Conservation (phyloP, 2,329 filamentous ascomycete species). For the Nannizziopsis arthrosporioides region DNA sequence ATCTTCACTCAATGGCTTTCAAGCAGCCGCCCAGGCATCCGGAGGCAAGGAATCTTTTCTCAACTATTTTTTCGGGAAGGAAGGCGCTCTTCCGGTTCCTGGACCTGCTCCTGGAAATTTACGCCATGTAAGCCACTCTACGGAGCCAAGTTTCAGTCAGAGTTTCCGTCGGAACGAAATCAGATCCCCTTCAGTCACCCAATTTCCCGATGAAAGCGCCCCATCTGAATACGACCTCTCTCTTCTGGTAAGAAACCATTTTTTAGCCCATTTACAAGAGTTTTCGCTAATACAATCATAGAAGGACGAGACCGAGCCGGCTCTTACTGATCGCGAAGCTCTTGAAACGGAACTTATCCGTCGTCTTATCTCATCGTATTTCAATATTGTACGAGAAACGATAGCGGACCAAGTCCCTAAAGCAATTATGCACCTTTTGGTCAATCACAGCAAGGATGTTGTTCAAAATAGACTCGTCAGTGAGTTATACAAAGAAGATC, state of each 20-base stretch:
- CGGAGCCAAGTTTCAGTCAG: constrained; percentile 71
- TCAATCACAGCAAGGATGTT: constrained; percentile 96
- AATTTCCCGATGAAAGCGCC: constrained; percentile 32
- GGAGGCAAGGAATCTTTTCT: constrained; percentile 81
- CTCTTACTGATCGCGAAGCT: constrained; percentile 86
- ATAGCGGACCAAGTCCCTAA: constrained; percentile 98
- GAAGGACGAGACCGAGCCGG: constrained; percentile 55
- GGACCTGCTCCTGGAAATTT: constrained; percentile 34
- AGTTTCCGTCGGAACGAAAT: constrained; percentile 60
- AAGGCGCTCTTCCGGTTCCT: constrained; percentile 49
- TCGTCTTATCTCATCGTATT: constrained; percentile 93
- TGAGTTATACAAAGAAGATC: constrained; percentile 80
- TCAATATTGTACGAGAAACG: constrained; percentile 97
- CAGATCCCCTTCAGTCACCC: constrained; percentile 36
- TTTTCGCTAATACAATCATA: constrained; percentile 17
- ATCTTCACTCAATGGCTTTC: constrained; percentile 53
- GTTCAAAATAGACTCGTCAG: constrained; percentile 95
- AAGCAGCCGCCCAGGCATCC: constrained; percentile 44
- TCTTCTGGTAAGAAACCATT: too few relatives aligned
- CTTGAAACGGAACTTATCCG: constrained; percentile 97
- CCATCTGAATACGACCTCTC: constrained; percentile 25
- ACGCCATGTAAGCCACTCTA: constrained; percentile 65
- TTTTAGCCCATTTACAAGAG: constrained; percentile 10
- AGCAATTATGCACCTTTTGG: constrained; percentile 94
- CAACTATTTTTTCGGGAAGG: constrained; percentile 98